These are phyloP conservation scores for Podaxis mareebaensis DNA, from an alignment of 768 basidiomycete genomes.

Conservation along the genomic window DNA sequence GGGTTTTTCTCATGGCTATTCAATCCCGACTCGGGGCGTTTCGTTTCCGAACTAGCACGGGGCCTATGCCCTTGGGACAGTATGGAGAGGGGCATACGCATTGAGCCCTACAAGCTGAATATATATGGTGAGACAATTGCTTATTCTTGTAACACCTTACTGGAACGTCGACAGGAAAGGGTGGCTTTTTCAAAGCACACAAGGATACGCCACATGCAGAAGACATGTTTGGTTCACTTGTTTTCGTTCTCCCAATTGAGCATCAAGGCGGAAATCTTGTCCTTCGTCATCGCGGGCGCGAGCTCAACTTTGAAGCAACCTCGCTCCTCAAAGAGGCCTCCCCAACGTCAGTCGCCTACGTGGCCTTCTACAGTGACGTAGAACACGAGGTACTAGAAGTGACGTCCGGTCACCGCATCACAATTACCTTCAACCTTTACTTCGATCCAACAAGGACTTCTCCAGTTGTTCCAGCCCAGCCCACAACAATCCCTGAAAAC, in stretches of 20 bases:
- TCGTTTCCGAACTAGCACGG: slow-evolving; percentile 12
- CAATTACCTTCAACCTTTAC: slow-evolving; percentile 44
- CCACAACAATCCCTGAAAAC: not conserved
- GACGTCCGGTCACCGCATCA: slow-evolving; percentile 37
- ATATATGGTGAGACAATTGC: slow-evolving; percentile 31
- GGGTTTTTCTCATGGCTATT: slow-evolving; percentile 23
- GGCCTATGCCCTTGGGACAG: slow-evolving; percentile 21
- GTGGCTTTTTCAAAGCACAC: slow-evolving; percentile 51
- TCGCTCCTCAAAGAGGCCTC: slow-evolving; percentile 32
- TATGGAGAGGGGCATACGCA: slow-evolving; percentile 17
- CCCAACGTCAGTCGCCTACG: slow-evolving; percentile 26
- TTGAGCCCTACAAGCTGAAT: slow-evolving; percentile 38
- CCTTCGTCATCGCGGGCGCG: slow-evolving; percentile 31
- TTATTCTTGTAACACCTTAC: not conserved
- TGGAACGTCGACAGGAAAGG: slow-evolving; percentile 29
- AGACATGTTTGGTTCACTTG: slow-evolving; percentile 52
- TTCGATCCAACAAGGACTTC: slow-evolving; percentile 18
- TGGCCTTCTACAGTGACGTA: slow-evolving; percentile 40
- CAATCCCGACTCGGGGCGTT: slow-evolving; percentile 18
- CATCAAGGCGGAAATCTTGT: slow-evolving; percentile 47
- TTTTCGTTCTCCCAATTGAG: slow-evolving; percentile 46
- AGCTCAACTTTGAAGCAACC: slow-evolving; percentile 31
- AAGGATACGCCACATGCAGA: slow-evolving; percentile 46
- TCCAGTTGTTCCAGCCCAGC: not conserved
- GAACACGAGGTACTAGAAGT: slow-evolving; percentile 41